Evolutionary conservation across 192 early-diverging fungal genomes (phyloP).

Genomic region (Cetraspora pellucida): DNA sequence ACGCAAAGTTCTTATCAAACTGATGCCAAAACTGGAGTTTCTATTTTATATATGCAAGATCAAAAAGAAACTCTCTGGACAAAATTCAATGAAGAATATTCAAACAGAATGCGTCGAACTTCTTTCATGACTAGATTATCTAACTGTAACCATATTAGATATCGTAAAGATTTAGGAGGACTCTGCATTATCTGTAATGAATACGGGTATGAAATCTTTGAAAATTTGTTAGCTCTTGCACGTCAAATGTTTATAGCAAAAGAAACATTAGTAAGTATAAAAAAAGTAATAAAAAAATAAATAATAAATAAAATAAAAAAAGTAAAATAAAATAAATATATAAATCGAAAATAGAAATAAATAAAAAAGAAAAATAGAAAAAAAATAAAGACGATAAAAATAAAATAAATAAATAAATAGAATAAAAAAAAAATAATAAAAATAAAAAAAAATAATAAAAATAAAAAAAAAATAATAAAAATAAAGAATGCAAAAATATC

Average conservation of each 20-base stretch:
- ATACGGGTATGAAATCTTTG: neutral
- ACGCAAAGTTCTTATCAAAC: too few species aligned
- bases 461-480: too few species aligned
- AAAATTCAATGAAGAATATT: neutral
- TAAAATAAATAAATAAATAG: too few species aligned
- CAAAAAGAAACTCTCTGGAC: constrained; percentile 7
- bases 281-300: neutral
- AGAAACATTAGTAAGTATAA: neutral
- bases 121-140: neutral
- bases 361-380: too few species aligned
- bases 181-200: constrained; percentile 12
- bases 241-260: neutral
- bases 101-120: neutral
- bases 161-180: neutral
- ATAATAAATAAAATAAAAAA: neutral
- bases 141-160: neutral
- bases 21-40: neutral
- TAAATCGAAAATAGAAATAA: neutral
- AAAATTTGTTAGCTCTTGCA: neutral
- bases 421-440: too few species aligned
- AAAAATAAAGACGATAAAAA: too few species aligned
- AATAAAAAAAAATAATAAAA: too few species aligned
- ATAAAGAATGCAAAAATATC: too few species aligned
- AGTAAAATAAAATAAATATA: neutral
- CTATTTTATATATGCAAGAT: constrained; percentile 7